phyloP scores from a whole-genome alignment of 202 grass and related monocot species.

The Panicum virgatum region DNA sequence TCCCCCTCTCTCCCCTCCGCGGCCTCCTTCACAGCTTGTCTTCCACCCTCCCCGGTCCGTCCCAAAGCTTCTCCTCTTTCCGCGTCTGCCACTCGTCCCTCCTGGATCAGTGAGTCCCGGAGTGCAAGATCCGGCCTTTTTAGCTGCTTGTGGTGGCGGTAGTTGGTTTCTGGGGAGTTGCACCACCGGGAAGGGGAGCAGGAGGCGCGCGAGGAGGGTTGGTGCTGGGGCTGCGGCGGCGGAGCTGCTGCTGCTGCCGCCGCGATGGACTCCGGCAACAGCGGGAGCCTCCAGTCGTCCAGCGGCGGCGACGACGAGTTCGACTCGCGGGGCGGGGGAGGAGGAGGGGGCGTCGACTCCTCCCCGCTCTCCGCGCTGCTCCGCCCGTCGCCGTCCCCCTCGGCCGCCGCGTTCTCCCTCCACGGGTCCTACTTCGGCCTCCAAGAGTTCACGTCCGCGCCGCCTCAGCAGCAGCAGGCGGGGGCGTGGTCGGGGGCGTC shows the following conservation, averaged over 20 bases:
- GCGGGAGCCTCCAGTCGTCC: conserved; percentile 80
- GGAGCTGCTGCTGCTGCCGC: too few species aligned
- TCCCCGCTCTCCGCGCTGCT: conserved; percentile 60
- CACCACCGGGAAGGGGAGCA: conserved; percentile 2
- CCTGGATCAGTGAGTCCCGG: conserved; percentile 20
- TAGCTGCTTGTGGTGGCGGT: conserved; percentile 16
- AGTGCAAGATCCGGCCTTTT: conserved; percentile 44
- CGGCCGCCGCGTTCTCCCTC: conserved; percentile 36
- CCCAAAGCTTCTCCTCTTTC: conserved; percentile 35
- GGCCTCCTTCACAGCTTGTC: too few species aligned
- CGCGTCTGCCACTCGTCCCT: not conserved
- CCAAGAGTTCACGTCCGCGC: conserved; percentile 34
- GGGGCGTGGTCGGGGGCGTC: conserved; percentile 20
- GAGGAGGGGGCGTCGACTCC: conserved; percentile 35
- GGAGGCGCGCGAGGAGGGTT: not conserved
- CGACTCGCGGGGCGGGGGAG: conserved; percentile 47
- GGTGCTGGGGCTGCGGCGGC: not conserved
- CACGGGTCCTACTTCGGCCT: conserved; percentile 49
- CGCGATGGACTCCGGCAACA: conserved; percentile 77
- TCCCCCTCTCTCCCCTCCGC: too few species aligned
- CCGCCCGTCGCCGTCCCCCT: conserved; percentile 36
- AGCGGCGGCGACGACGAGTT: conserved; percentile 84
- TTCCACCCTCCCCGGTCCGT: not conserved
- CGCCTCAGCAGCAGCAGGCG: conserved; percentile 16
- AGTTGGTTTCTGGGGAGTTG: conserved; percentile 33